A percentile compares a stretch with the other conserved stretches of the same genome.
Conservation (phyloP, 257 asterid species). For the Jacaranda mimosifolia region DNA sequence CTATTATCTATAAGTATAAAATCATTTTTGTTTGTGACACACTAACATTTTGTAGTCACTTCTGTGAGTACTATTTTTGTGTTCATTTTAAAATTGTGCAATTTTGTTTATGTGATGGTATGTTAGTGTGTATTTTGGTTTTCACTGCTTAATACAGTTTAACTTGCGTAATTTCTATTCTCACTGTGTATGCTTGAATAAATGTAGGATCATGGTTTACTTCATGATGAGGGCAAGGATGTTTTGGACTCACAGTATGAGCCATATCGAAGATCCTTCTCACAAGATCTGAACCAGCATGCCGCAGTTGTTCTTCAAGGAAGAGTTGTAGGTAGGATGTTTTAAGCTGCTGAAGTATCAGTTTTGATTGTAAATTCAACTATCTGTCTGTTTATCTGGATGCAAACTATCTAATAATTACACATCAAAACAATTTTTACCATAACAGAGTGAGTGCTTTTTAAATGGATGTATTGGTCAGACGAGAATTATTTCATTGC, state of each 20-base stretch:
- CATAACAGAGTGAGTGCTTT: background rate
- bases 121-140: constrained; percentile 22
- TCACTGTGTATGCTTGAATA: constrained; percentile 20
- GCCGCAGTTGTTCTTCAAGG: constrained; percentile 99
- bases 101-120: constrained; percentile 16
- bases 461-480: too few relatives aligned
- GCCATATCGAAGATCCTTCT: constrained; percentile 81
- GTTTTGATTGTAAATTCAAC: constrained; percentile 23
- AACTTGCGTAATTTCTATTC: background rate
- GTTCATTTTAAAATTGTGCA: constrained; percentile 23
- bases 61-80: background rate
- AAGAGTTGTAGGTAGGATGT: constrained; percentile 80
- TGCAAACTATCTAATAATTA: constrained; percentile 13
- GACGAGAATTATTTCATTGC: too few relatives aligned
- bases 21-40: constrained; percentile 9
- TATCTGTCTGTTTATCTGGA: constrained; percentile 24
- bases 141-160: constrained; percentile 7
- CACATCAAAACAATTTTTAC: background rate
- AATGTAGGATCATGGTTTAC: constrained; percentile 87
- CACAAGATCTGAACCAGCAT: constrained; percentile 93
- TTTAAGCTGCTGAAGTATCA: constrained; percentile 5
- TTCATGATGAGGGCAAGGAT: constrained; percentile 68
- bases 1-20: constrained; percentile 11
- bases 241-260: constrained; percentile 79
- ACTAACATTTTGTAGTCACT: background rate